phyloP scores from a whole-genome alignment of 495 filamentous ascomycete species.

The Bathelium albidoporum region DNA sequence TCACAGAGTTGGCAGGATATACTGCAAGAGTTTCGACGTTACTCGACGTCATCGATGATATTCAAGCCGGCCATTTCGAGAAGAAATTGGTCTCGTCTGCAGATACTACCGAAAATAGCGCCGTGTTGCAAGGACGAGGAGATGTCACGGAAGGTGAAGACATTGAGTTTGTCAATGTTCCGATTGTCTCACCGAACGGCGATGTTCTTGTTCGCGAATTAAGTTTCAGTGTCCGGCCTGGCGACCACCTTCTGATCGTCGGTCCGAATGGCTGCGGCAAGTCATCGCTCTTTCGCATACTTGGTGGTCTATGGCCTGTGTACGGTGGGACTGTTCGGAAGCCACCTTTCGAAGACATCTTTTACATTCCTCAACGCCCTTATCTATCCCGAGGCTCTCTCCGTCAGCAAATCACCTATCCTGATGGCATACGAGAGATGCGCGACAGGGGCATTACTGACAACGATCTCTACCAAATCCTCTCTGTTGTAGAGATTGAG shows the following conservation, averaged over 20 bases:
- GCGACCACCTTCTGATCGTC: slow-evolving; percentile 87
- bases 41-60: slow-evolving; percentile 88
- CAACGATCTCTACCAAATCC: slow-evolving; percentile 62
- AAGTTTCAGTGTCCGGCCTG: slow-evolving; percentile 73
- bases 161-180: slow-evolving; percentile 82
- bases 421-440: slow-evolving; percentile 80
- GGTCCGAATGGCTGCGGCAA: slow-evolving; percentile 97
- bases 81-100: slow-evolving; percentile 92
- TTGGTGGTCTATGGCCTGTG: slow-evolving; percentile 97
- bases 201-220: slow-evolving; percentile 77
- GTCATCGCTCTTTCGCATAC: slow-evolving; percentile 86
- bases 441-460: slow-evolving; percentile 75
- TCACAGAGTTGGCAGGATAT: slow-evolving; percentile 92
- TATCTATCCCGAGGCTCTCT: slow-evolving; percentile 83
- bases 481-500: slow-evolving; percentile 71
- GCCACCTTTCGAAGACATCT: slow-evolving; percentile 80
- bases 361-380: slow-evolving; percentile 95
- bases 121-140: slow-evolving; percentile 70
- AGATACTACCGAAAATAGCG: slow-evolving; percentile 62
- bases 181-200: slow-evolving; percentile 95
- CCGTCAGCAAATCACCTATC: slow-evolving; percentile 93
- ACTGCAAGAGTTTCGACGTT: slow-evolving; percentile 83
- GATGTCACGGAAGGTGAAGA: slow-evolving; percentile 63
- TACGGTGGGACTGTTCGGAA: slow-evolving; percentile 90
- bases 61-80: slow-evolving; percentile 77